phyloP scores from a whole-genome alignment of 1,284 basidiomycete genomes.

The Fomitopsis pinicola region DNA sequence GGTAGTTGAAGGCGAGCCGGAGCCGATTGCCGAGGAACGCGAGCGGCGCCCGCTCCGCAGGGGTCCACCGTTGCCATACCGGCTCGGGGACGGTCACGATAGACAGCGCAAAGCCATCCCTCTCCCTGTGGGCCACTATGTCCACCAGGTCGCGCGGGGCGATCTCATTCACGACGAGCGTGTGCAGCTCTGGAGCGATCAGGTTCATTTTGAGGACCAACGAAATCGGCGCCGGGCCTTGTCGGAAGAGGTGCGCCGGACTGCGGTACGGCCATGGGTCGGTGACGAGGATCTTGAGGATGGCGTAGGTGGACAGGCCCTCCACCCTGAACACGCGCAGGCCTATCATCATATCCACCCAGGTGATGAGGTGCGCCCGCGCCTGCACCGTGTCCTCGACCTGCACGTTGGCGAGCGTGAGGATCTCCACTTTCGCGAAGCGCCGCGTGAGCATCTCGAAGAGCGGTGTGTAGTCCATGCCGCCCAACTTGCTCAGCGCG shows the following conservation, averaged over 20 bases:
- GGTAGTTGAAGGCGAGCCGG: neutral
- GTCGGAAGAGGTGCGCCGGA: neutral
- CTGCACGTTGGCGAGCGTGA: slow-evolving; percentile 45
- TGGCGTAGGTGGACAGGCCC: slow-evolving; percentile 26
- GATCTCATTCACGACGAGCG: neutral
- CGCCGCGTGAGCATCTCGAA: slow-evolving; percentile 38
- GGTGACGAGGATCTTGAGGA: slow-evolving; percentile 42
- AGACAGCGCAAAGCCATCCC: neutral
- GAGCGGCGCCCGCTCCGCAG: neutral
- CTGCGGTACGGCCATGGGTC: slow-evolving; percentile 19
- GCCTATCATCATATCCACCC: slow-evolving; percentile 48
- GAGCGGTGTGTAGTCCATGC: slow-evolving; percentile 45
- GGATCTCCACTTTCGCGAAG: slow-evolving; percentile 43
- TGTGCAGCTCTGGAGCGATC: neutral
- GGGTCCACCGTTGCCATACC: neutral
- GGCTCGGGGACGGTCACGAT: neutral
- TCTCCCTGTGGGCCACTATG: neutral
- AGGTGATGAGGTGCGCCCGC: slow-evolving; percentile 36
- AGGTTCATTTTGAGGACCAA: neutral
- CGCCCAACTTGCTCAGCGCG: slow-evolving; percentile 45
- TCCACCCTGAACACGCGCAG: slow-evolving; percentile 47
- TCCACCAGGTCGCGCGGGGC: neutral
- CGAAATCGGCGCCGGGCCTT: neutral
- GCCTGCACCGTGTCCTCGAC: slow-evolving; percentile 19
- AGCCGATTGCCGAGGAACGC: neutral